A percentile compares a stretch with the other conserved stretches of the same genome.
phyloP scores from a whole-genome alignment of 352 stramenopile genomes.

The Pythium brassicae region DNA sequence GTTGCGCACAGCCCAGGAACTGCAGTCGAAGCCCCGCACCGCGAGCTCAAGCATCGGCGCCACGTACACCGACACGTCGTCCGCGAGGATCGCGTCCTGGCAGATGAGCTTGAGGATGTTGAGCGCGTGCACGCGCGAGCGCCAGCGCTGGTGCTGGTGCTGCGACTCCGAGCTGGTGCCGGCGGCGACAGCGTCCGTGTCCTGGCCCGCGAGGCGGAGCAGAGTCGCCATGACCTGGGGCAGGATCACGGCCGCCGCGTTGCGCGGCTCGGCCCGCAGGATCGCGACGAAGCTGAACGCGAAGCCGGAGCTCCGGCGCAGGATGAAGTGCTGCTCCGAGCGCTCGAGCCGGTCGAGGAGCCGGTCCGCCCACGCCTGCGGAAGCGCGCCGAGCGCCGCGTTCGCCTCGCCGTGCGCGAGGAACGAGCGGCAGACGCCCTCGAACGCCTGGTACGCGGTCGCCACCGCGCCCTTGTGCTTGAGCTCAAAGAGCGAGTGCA shows the following conservation, averaged over 20 bases:
- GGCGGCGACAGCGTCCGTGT: conserved; percentile 45
- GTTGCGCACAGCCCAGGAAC: conserved; percentile 87
- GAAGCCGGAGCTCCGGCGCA: conserved; percentile 85
- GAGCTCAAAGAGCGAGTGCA: conserved; percentile 82
- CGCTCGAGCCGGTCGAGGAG: conserved; percentile 71
- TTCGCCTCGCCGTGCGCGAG: conserved; percentile 61
- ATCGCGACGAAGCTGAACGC: conserved; percentile 87
- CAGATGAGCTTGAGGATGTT: conserved; percentile 91
- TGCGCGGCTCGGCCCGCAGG: conserved; percentile 80
- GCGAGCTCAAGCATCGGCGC: conserved; percentile 80
- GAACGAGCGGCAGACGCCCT: conserved; percentile 81
- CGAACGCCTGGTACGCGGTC: conserved; percentile 79
- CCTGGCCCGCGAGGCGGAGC: conserved; percentile 53
- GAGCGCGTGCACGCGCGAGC: conserved; percentile 77
- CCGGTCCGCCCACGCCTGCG: conserved; percentile 68
- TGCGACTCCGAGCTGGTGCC: conserved; percentile 16
- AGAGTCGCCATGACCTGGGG: conserved; percentile 69
- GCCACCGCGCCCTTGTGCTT: conserved; percentile 88
- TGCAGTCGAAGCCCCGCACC: conserved; percentile 80
- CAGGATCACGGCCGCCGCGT: conserved; percentile 71
- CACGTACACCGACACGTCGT: conserved; percentile 83
- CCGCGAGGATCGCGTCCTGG: conserved; percentile 80
- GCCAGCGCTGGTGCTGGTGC: conserved; percentile 58
- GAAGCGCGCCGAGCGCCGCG: conserved; percentile 40
- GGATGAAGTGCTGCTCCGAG: conserved; percentile 83